Evolutionary conservation across 192 early-diverging fungal species (phyloP).

Genomic region (Lobosporangium transversale): DNA sequence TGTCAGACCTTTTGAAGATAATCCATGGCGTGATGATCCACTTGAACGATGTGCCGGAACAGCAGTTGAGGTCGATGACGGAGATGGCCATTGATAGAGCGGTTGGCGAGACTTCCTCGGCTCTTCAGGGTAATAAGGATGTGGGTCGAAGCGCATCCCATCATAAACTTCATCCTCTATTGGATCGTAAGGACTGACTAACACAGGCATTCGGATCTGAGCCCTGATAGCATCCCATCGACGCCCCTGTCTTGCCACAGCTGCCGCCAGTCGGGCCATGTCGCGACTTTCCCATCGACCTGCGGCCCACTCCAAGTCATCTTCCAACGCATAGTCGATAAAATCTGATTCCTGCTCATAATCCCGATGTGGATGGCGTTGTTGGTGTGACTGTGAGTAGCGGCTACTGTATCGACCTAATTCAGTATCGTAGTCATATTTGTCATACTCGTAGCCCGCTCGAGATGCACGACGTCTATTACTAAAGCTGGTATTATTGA

Average conservation of each 20-base stretch:
- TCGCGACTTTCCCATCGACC: constrained; percentile 46
- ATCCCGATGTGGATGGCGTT: not conserved
- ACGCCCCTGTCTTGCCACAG: constrained; percentile 44
- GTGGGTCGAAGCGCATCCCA: constrained; percentile 18
- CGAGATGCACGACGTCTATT: not conserved
- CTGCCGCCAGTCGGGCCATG: constrained; percentile 44
- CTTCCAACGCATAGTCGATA: constrained; percentile 30
- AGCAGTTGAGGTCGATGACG: not conserved
- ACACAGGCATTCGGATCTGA: constrained; percentile 37
- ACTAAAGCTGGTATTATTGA: not conserved
- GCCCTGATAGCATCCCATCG: constrained; percentile 43
- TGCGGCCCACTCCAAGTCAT: constrained; percentile 44
- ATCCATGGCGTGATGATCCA: too few species aligned
- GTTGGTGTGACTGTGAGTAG: not conserved
- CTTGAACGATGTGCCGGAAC: too few species aligned
- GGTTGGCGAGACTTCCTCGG: constrained; percentile 3
- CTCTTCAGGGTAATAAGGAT: not conserved
- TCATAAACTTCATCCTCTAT: constrained; percentile 35
- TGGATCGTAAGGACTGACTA: constrained; percentile 31
- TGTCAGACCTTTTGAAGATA: too few species aligned
- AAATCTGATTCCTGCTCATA: constrained; percentile 4
- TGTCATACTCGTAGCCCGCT: not conserved
- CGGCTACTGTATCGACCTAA: not conserved
- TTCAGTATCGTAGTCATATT: constrained; percentile 1
- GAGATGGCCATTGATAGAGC: too few species aligned